Percentiles rank a stretch among this genome's conserved stretches.
phyloP scores from a whole-genome alignment of 148 eudicot species.

The Vaccinium myrtillus region DNA sequence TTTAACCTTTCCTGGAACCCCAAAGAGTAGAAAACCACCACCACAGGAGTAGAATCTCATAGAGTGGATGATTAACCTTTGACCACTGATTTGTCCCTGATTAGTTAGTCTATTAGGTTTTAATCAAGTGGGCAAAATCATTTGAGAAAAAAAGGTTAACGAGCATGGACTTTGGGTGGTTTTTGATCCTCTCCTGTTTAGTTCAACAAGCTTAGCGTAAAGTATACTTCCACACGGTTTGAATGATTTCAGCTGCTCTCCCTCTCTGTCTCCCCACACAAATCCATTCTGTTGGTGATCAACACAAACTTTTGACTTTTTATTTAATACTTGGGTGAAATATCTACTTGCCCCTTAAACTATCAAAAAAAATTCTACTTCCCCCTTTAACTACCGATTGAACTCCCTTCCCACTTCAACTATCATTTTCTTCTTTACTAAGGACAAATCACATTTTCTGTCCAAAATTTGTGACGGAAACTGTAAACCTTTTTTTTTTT shows the following conservation, averaged over 20 bases:
- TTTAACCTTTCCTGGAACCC: neutral
- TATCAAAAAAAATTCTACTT: no score
- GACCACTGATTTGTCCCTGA: conserved; percentile 18
- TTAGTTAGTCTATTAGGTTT: neutral
- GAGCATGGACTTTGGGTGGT: neutral
- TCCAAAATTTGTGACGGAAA: no score
- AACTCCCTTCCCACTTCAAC: no score
- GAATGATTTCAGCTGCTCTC: neutral
- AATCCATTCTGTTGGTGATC: no score
- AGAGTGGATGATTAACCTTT: conserved; percentile 11
- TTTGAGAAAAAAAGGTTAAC: neutral
- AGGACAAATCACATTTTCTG: no score
- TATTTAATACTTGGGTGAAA: no score
- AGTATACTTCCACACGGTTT: conserved; percentile 1
- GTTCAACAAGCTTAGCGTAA: neutral
- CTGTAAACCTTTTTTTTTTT: no score
- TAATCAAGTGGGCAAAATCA: neutral
- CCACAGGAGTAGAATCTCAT: neutral
- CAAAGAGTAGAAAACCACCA: neutral
- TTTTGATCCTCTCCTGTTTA: neutral
- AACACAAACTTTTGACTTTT: no score
- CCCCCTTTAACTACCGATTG: no score
- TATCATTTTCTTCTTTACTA: no score
- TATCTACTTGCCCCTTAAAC: no score
- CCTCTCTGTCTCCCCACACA: no score